These are phyloP conservation scores for Suillus clintonianus DNA, from an alignment of 768 basidiomycete species.

Conservation along the genomic window DNA sequence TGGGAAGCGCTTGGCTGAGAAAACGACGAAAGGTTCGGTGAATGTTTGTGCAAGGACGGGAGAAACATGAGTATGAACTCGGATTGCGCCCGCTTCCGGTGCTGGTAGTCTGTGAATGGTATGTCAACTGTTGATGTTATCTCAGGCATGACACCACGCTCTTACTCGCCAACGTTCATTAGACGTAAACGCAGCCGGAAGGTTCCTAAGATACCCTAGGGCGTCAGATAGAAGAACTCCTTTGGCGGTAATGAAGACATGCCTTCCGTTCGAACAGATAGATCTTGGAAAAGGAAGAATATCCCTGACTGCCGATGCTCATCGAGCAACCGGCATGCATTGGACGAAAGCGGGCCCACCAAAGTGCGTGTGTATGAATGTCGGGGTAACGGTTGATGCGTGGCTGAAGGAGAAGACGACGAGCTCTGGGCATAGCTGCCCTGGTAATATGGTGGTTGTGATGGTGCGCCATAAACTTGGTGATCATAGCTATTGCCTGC, in stretches of 20 bases:
- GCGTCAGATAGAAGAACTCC: constrained; percentile 21
- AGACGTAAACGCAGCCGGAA: constrained; percentile 87
- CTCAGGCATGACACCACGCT: constrained; percentile 23
- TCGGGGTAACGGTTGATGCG: constrained; percentile 51
- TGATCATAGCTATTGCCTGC: constrained; percentile 21
- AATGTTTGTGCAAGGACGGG: constrained; percentile 84
- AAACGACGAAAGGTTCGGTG: constrained; percentile 84
- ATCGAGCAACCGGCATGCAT: constrained; percentile 82
- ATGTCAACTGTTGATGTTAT: constrained; percentile 19
- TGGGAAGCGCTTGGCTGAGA: constrained; percentile 91
- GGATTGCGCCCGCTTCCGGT: constrained; percentile 65
- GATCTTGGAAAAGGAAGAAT: constrained; percentile 94
- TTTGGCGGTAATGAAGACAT: constrained; percentile 29
- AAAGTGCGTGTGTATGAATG: constrained; percentile 84
- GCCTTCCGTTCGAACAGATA: constrained; percentile 94
- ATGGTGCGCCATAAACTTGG: constrained; percentile 23
- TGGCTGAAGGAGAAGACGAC: constrained; percentile 31
- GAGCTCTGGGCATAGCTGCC: constrained; percentile 24
- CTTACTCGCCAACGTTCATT: constrained; percentile 91
- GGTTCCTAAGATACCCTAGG: constrained; percentile 50
- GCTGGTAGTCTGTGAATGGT: constrained; percentile 58
- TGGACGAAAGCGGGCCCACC: constrained; percentile 85
- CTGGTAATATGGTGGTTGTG: constrained; percentile 34
- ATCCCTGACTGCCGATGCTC: constrained; percentile 85
- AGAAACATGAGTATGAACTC: constrained; percentile 67